Percentiles rank a stretch among this genome's conserved stretches.
Conservation (phyloP, 2,329 filamentous ascomycete genomes). For the Paraphaeosphaeria sporulosa region DNA sequence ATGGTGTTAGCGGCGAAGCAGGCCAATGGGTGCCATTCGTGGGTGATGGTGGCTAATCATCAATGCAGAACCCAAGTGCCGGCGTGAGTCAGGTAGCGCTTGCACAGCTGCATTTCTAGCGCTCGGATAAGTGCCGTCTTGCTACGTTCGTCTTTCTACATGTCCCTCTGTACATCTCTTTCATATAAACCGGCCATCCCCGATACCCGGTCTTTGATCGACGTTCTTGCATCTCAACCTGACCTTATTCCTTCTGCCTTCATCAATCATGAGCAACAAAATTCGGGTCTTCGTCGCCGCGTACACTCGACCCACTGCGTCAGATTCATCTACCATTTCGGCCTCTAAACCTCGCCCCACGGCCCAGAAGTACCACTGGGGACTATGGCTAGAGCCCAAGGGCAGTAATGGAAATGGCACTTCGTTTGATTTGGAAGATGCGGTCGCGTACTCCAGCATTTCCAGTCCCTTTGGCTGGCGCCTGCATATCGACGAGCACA, state of each 20-base stretch:
- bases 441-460: constrained; percentile 15
- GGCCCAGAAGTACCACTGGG: constrained; percentile 21
- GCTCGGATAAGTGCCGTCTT: neutral
- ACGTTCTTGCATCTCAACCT: neutral
- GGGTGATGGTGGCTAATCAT: neutral
- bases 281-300: constrained; percentile 25
- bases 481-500: constrained; percentile 20
- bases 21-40: neutral
- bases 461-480: constrained; percentile 24
- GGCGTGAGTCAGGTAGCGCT: constrained; percentile 8
- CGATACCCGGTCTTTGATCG: neutral
- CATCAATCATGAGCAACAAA: constrained; percentile 23
- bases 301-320: constrained; percentile 18
- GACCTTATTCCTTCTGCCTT: neutral
- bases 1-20: neutral
- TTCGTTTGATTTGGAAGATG: constrained; percentile 22
- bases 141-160: neutral
- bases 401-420: constrained; percentile 20
- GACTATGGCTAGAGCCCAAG: constrained; percentile 29
- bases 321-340: constrained; percentile 6
- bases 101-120: neutral
- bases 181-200: neutral
- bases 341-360: constrained; percentile 12
- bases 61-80: neutral
- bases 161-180: neutral